Evolutionary conservation across 176 grass and related monocot species (phyloP).

Genomic region (Aegilops longissima): DNA sequence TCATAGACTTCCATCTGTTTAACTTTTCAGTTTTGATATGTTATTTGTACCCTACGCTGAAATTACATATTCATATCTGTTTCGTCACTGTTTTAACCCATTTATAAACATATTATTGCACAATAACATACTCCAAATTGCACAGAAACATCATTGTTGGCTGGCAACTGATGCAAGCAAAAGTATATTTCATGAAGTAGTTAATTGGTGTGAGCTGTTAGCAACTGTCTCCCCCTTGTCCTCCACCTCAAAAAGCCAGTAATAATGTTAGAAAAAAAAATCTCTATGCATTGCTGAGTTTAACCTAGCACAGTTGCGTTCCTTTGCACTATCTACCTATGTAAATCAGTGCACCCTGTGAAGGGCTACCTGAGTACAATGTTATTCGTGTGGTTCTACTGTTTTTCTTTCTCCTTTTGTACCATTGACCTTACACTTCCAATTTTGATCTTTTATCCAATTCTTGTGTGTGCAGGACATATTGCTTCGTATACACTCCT

Average conservation of each 20-base stretch:
- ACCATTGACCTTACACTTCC: not conserved
- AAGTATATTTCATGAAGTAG: not conserved
- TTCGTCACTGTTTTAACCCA: not conserved
- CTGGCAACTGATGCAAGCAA: not conserved
- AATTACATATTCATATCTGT: not conserved
- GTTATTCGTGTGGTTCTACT: not conserved
- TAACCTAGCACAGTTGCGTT: not conserved
- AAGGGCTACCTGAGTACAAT: not conserved
- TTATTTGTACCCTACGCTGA: not conserved
- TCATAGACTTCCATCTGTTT: not conserved
- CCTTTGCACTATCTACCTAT: not conserved
- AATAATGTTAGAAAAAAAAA: not conserved
- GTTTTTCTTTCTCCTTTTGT: not conserved
- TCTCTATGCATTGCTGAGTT: not conserved
- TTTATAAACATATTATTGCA: not conserved
- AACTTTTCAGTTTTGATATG: not conserved
- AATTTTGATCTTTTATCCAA: not conserved
- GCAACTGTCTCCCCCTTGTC: not conserved
- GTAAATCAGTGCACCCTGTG: not conserved
- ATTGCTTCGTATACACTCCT: not conserved
- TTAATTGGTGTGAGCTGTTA: not conserved
- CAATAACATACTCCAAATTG: not conserved
- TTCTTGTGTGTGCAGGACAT: conserved; percentile 19
- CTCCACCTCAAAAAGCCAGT: not conserved
- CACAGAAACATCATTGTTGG: not conserved